Conservation (phyloP, 768 basidiomycete genomes). For the Neoboletus magnificus region DNA sequence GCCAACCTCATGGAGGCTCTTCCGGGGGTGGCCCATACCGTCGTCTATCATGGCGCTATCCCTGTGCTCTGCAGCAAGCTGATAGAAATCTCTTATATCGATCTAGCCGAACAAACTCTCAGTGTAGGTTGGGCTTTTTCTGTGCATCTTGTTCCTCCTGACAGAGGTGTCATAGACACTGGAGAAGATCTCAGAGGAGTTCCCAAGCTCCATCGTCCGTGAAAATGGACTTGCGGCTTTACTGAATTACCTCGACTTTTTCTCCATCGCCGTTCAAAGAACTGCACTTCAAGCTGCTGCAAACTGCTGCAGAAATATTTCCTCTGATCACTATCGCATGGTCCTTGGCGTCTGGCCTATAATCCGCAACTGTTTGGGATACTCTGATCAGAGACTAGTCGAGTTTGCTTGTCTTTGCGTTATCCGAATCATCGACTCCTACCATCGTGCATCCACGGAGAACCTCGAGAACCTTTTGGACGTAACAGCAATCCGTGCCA, state of each 20-base stretch:
- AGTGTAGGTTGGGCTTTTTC: constrained; percentile 61
- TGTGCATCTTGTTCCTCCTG: constrained; percentile 5
- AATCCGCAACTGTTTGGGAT: constrained; percentile 86
- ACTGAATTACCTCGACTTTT: constrained; percentile 96
- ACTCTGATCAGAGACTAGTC: constrained; percentile 95
- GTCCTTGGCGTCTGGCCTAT: constrained; percentile 89
- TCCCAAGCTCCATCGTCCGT: constrained; percentile 91
- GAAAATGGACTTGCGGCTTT: constrained; percentile 93
- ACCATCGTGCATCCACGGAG: constrained; percentile 79
- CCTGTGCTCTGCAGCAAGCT: constrained; percentile 97
- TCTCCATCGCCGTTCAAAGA: constrained; percentile 95
- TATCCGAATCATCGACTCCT: constrained; percentile 91
- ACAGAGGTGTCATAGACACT: constrained; percentile 61
- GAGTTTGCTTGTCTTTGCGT: constrained; percentile 95
- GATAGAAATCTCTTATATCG: constrained; percentile 95
- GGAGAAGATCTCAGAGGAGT: constrained; percentile 98
- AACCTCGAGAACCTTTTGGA: constrained; percentile 87
- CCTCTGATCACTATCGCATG: constrained; percentile 85
- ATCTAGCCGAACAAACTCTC: constrained; percentile 95
- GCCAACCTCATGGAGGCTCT: constrained; percentile 99
- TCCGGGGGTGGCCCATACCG: constrained; percentile 94
- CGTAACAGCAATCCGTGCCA: constrained; percentile 69
- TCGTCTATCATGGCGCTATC: constrained; percentile 98
- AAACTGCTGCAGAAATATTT: constrained; percentile 93
- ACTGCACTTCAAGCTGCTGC: constrained; percentile 96